Evolutionary conservation across 192 early-diverging fungal species (phyloP), one percentile per base, ranked within the genome.

Genomic region (Allomyces macrogynus): DNA sequence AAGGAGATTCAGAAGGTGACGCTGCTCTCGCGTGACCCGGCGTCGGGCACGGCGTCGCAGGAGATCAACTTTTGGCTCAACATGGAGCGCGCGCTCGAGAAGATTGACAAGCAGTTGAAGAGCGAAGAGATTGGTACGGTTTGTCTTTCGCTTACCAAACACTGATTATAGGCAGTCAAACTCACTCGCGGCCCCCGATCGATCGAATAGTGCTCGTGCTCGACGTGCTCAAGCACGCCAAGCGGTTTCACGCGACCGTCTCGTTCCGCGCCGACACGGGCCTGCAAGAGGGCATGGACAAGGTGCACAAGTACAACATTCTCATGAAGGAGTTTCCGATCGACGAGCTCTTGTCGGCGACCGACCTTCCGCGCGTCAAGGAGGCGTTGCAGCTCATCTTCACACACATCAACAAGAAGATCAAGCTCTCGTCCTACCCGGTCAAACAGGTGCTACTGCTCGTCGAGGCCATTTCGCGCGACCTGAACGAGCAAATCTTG

Each of bases 1-100:
- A 93, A 93, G 70, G 97, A 98, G 73, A 98, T 99, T 71, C 93
- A 98, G 69, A 97, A 96, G 69, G 95, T 99, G 20, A 96, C 95
- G 54, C 90, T 92, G 69, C 82, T 99, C 62, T 79, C 83, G 60
- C 85, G 97, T 63, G 97, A 99, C 66, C 91, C 93, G 16, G 74
- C 84, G 1, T 88, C 87, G 23, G 93, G 93, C 11, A 88, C 90
- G 7, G 92, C 95, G 24, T 87, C 87, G 62, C 93, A 97, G 76
- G 97, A 99, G 75, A 94, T 99, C 75, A 95, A 94, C 75, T 99
- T 98, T 73, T 99, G 97, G 97, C 77, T 95, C 40, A 87, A 86
- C 63, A 93, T 99, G 92, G 97, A 99, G 73, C 78, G 84, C 20
- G 91, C 89, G 24, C 74, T 99, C 61, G 86, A 88, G 66, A 81